Conservation (phyloP, 306 rosid species). For the Quercus gilva region DNA sequence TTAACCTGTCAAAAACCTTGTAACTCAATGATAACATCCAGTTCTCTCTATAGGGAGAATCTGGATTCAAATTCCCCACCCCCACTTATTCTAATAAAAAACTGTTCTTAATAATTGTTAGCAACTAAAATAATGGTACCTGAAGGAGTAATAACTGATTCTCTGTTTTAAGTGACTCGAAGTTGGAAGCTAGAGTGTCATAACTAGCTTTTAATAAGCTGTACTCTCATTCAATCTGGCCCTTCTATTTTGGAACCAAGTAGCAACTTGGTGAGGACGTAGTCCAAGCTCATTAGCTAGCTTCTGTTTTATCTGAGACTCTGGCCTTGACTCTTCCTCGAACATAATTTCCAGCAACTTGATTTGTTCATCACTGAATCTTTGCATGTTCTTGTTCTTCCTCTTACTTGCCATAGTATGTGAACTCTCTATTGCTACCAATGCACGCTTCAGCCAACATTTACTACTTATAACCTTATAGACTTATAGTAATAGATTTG, state of each 20-base stretch:
- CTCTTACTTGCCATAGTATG: slow-evolving; percentile 24
- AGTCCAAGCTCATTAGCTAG: slow-evolving; percentile 81
- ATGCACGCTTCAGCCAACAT: neutral
- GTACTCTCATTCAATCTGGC: slow-evolving; percentile 72
- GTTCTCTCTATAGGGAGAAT: no score
- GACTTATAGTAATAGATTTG: neutral
- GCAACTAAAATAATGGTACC: slow-evolving; percentile 41
- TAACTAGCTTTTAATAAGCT: slow-evolving; percentile 46
- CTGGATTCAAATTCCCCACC: neutral
- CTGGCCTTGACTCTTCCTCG: slow-evolving; percentile 76
- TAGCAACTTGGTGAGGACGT: slow-evolving; percentile 85
- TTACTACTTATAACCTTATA: neutral
- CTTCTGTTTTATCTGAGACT: slow-evolving; percentile 65
- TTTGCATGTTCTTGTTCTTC: slow-evolving; percentile 57
- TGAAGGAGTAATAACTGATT: slow-evolving; percentile 58
- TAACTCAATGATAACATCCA: no score
- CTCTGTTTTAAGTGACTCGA: slow-evolving; percentile 70
- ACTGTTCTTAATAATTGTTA: neutral
- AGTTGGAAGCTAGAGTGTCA: slow-evolving; percentile 52
- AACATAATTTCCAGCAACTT: slow-evolving; percentile 66
- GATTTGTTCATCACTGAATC: slow-evolving; percentile 86
- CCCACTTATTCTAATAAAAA: no score
- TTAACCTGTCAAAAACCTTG: neutral
- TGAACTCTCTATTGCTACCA: neutral
- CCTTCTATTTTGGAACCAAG: slow-evolving; percentile 94